phyloP scores from a whole-genome alignment of 768 basidiomycete genomes.

The Trametes elegans region DNA sequence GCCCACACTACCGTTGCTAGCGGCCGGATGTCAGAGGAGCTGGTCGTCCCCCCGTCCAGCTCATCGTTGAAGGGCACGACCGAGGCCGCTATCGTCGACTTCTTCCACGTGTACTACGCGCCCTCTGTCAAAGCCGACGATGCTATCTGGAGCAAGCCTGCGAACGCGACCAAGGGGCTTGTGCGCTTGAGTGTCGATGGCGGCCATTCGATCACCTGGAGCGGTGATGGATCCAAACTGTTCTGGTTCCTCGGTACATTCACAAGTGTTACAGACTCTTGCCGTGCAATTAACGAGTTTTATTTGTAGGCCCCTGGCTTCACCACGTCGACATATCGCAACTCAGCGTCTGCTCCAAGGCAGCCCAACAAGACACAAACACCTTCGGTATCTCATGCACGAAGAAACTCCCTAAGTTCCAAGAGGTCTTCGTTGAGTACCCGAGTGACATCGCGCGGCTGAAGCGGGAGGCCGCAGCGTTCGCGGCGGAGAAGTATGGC shows the following conservation, averaged over 20 bases:
- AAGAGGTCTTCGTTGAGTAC: conserved; percentile 59
- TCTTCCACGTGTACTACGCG: conserved; percentile 63
- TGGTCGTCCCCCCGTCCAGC: conserved; percentile 42
- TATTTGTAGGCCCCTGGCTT: conserved; percentile 52
- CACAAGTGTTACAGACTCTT: too few species aligned
- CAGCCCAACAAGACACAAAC: conserved; percentile 45
- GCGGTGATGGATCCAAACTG: conserved; percentile 57
- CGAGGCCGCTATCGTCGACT: conserved; percentile 64
- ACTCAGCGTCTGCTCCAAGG: conserved; percentile 46
- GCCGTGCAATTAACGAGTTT: too few species aligned
- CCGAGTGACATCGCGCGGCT: conserved; percentile 60
- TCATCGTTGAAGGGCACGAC: conserved; percentile 5
- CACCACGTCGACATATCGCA: conserved; percentile 60
- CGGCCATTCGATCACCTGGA: conserved; percentile 68
- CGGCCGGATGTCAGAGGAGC: conserved; percentile 57
- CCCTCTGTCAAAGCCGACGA: conserved; percentile 40
- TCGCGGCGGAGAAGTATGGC: not conserved
- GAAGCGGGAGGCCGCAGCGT: conserved; percentile 46
- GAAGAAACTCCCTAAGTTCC: conserved; percentile 51
- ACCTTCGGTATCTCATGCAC: conserved; percentile 67
- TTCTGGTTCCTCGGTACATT: conserved; percentile 73
- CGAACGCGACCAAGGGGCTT: conserved; percentile 59
- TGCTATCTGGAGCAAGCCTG: conserved; percentile 68
- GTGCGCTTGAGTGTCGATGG: conserved; percentile 69
- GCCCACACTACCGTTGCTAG: conserved; percentile 46